Percentiles rank a stretch among this genome's conserved stretches.
phyloP scores from a whole-genome alignment of 305 asterid genomes.

The Ruellia speciosa region DNA sequence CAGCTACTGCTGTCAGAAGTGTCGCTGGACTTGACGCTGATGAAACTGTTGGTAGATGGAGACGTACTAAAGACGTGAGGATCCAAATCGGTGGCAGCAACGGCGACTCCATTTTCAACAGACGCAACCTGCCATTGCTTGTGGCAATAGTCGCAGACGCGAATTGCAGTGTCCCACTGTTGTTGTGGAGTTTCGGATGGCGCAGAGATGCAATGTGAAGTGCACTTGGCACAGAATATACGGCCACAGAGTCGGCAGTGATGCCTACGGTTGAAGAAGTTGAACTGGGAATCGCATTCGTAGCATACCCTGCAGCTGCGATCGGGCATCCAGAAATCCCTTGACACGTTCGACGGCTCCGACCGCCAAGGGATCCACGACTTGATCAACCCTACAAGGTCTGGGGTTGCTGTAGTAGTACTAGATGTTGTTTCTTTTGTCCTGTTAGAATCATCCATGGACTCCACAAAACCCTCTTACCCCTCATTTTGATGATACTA shows the following conservation, averaged over 20 bases:
- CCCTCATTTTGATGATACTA: conserved; percentile 51
- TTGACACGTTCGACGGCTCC: conserved; percentile 68
- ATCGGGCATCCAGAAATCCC: conserved; percentile 99
- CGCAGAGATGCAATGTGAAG: conserved; percentile 72
- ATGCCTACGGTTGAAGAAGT: conserved; percentile 83
- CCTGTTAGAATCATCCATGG: conserved; percentile 58
- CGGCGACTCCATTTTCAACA: conserved; percentile 44
- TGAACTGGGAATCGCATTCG: conserved; percentile 87
- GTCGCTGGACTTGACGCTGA: conserved; percentile 71
- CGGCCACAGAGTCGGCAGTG: conserved; percentile 94
- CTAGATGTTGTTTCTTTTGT: no score
- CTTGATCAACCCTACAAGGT: conserved; percentile 50
- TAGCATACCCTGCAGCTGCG: conserved; percentile 94
- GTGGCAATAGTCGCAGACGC: conserved; percentile 80
- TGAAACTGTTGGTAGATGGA: conserved; percentile 63
- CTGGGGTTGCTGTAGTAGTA: conserved; percentile 37
- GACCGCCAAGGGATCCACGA: conserved; percentile 77
- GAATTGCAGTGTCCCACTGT: conserved; percentile 52
- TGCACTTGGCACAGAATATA: conserved; percentile 80
- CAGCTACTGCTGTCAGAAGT: conserved; percentile 61
- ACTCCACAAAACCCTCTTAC: conserved; percentile 30
- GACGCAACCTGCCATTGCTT: conserved; percentile 47
- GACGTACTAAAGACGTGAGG: conserved; percentile 24
- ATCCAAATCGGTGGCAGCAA: conserved; percentile 38
- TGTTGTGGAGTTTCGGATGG: conserved; percentile 31